These are phyloP conservation scores for Shiraia sp. DNA, from an alignment of 2,329 filamentous ascomycete species.

Conservation along the genomic window DNA sequence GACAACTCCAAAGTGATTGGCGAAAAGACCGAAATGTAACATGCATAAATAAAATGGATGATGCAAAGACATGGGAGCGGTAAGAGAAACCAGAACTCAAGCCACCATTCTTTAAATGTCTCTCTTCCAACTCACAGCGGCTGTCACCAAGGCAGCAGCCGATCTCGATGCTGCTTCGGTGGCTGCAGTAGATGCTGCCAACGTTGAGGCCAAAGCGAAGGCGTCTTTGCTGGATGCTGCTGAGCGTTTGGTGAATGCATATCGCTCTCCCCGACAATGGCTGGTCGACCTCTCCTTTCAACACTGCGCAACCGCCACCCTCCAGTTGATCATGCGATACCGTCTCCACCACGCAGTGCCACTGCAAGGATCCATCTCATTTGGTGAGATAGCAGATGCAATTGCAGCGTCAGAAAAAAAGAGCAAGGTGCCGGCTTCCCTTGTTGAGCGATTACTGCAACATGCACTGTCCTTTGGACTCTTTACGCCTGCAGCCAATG, in stretches of 20 bases:
- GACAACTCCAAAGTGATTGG: too few relatives aligned
- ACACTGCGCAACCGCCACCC: conserved; percentile 2
- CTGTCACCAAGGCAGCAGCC: conserved; percentile 1
- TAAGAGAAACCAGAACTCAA: not conserved
- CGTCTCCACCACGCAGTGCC: conserved; percentile 3
- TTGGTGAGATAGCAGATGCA: not conserved
- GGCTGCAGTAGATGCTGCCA: not conserved
- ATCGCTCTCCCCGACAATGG: conserved; percentile 1
- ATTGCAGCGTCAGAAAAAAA: not conserved
- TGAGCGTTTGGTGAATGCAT: not conserved
- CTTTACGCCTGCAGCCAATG: not conserved
- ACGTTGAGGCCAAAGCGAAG: not conserved
- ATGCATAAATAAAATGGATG: not conserved
- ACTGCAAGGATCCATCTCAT: not conserved
- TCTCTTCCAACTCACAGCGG: not conserved
- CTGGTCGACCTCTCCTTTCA: conserved; percentile 3
- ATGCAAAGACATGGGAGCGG: not conserved
- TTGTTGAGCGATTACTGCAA: conserved; percentile 1
- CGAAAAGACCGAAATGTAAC: too few relatives aligned
- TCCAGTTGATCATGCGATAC: conserved; percentile 1
- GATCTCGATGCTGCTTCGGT: not conserved
- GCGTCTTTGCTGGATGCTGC: conserved; percentile 1
- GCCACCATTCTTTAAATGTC: not conserved
- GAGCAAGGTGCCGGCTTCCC: not conserved
- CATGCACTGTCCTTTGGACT: conserved; percentile 2